Evolutionary conservation across 2,329 filamentous ascomycete genomes (phyloP), one percentile per base, ranked within the genome.

Genomic region (Fusarium sp.): DNA sequence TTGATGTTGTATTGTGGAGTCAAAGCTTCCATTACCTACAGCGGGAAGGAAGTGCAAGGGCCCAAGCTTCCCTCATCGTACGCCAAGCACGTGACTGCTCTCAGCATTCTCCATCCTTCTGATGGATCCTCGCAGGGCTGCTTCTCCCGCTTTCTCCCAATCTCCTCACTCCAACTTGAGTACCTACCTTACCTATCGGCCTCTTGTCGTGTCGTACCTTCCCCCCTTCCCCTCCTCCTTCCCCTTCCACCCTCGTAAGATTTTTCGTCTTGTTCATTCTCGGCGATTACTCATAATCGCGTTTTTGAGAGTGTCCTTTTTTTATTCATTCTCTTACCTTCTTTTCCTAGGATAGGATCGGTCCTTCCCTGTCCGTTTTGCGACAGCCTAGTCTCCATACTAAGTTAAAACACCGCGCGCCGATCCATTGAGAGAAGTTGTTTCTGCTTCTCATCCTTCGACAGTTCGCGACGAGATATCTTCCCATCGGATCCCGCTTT

Each of bases 121-220:
- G 41, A 55, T 47, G 44, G 40, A 59, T 68, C 57, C 51, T 67
- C 58, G 47, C 59, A 69, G 67, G 52, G 73, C 71, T 71, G 55
- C 69, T 72, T 74, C 65, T 74, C 71, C 62, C 67, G 69, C 69
- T 62, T 74, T 74, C 72, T 72, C 63, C 71, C 67, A 68, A 70
- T 67, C 72, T 73, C 70, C 62, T 64, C 70, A 62, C 64, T 48
- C 56, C 53, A 69, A 58, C 61, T 53, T 24, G 49, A 41, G 49
- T 34, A 43, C 49, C 47, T 51, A 34, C 34, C 49, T 34, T 34
- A 53, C 30, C 47, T 54, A 65, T 62, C 60, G 67, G 65, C 69
- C 62, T 74, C 65, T 70, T 65, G 73, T 75, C 62, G 71, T 70
- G 72, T 74, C 69, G 72, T 71, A 68, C 65, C 43, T 43, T 59